A percentile compares a stretch with the other conserved stretches of the same genome.
These are phyloP conservation scores for Stereum hirsutum DNA, from an alignment of 1,284 basidiomycete genomes.

Conservation along the genomic window DNA sequence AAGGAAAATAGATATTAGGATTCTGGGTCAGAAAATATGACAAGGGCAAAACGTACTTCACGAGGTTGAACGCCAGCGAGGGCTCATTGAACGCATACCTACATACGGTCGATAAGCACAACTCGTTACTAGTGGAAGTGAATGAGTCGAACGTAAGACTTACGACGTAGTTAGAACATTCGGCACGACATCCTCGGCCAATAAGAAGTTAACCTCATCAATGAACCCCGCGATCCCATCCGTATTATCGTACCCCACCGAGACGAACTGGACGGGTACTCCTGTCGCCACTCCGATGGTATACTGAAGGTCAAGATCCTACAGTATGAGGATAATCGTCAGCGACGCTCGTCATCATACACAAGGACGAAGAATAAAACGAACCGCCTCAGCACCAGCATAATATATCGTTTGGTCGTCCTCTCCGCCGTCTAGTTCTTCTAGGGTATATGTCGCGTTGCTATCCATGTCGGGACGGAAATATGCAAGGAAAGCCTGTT, in stretches of 20 bases:
- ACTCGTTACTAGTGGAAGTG: slow-evolving; percentile 17
- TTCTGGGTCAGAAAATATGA: background rate
- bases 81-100: slow-evolving; percentile 19
- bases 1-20: background rate
- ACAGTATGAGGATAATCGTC: too few species aligned
- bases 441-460: slow-evolving; percentile 12
- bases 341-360: background rate
- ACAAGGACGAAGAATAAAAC: slow-evolving; percentile 39
- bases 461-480: slow-evolving; percentile 19
- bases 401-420: slow-evolving; percentile 23
- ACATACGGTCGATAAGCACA: too few species aligned
- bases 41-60: slow-evolving; percentile 7
- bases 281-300: slow-evolving; percentile 51
- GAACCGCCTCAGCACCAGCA: slow-evolving; percentile 23
- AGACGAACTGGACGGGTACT: slow-evolving; percentile 52
- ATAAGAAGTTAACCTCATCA: slow-evolving; percentile 19
- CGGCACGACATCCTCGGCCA: slow-evolving; percentile 15
- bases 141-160: background rate
- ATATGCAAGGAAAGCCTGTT: slow-evolving; percentile 9
- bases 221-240: slow-evolving; percentile 15
- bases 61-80: slow-evolving; percentile 11
- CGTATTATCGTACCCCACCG: slow-evolving; percentile 21
- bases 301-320: slow-evolving; percentile 27
- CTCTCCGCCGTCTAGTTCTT: background rate
- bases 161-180: slow-evolving; percentile 20